Percentiles rank a stretch among this genome's conserved stretches.
Conservation (phyloP, 768 basidiomycete species). For the Podaxis sp. region DNA sequence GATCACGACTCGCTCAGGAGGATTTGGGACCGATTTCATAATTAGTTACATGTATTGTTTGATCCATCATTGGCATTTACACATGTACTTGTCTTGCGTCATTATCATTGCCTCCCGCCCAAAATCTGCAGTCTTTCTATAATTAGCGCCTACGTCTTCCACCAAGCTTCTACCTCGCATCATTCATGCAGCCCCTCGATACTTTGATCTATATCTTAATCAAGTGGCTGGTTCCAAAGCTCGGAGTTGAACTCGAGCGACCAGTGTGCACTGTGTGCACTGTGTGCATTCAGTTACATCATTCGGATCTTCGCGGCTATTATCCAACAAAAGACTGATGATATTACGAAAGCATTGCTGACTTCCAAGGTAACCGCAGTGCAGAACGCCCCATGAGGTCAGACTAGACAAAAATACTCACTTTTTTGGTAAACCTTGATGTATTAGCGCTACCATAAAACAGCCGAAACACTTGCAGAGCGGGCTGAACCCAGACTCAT, state of each 20-base stretch:
- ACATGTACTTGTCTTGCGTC: not conserved
- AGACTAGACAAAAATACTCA: no score
- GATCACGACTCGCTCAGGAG: not conserved
- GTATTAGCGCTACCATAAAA: not conserved
- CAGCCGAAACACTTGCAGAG: not conserved
- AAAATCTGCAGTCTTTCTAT: not conserved
- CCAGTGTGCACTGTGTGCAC: no score
- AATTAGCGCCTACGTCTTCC: not conserved
- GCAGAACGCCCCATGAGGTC: no score
- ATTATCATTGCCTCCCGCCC: not conserved
- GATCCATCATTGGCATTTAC: not conserved
- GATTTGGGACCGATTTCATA: not conserved
- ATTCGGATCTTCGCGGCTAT: no score
- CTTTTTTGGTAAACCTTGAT: no score
- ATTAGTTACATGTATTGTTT: not conserved
- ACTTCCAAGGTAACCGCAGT: no score
- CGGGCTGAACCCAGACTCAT: not conserved
- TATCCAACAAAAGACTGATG: no score
- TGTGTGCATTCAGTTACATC: no score
- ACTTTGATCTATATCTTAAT: not conserved
- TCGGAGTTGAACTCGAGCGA: no score
- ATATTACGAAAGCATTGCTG: no score
- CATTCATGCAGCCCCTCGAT: not conserved
- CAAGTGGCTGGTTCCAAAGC: not conserved
- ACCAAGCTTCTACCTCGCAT: not conserved